phyloP scores from a whole-genome alignment of 2,329 filamentous ascomycete species.

The Xylariaceae sp. region DNA sequence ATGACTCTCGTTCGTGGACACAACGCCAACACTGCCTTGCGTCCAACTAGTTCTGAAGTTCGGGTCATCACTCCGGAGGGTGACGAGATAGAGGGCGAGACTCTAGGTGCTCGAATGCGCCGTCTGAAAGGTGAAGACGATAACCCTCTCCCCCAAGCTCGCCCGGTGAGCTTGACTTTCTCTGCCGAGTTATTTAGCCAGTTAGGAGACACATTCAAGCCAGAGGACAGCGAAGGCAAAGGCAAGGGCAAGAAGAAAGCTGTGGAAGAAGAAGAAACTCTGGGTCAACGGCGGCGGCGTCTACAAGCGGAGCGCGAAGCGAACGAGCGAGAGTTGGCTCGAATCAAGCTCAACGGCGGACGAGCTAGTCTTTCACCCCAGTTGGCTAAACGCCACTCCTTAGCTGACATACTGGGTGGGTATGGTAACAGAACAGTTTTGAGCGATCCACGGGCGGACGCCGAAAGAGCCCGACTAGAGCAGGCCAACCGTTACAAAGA shows the following conservation, averaged over 20 bases:
- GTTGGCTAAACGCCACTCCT: conserved; percentile 40
- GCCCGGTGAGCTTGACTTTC: conserved; percentile 61
- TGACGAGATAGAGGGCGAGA: conserved; percentile 59
- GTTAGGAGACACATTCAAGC: conserved; percentile 48
- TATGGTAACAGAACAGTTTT: conserved; percentile 35
- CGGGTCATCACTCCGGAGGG: conserved; percentile 34
- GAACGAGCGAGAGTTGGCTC: conserved; percentile 49
- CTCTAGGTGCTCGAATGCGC: conserved; percentile 59
- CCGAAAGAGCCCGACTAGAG: conserved; percentile 39
- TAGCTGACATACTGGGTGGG: conserved; percentile 54
- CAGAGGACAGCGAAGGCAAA: conserved; percentile 32
- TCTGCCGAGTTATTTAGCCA: conserved; percentile 63
- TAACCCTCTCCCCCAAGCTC: conserved; percentile 45
- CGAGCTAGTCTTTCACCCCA: conserved; percentile 36
- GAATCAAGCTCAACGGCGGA: conserved; percentile 28
- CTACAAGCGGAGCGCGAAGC: conserved; percentile 66
- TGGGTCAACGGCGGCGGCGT: conserved; percentile 69
- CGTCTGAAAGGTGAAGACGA: conserved; percentile 55
- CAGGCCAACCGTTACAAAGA: conserved; percentile 38
- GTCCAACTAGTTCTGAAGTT: conserved; percentile 29
- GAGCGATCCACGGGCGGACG: conserved; percentile 40
- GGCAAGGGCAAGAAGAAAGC: conserved; percentile 31
- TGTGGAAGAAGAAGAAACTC: conserved; percentile 64
- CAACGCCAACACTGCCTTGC: conserved; percentile 25
- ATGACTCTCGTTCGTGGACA: conserved; percentile 37